Evolutionary conservation across 345 rosid species (phyloP).

Genomic region (Adansonia digitata): DNA sequence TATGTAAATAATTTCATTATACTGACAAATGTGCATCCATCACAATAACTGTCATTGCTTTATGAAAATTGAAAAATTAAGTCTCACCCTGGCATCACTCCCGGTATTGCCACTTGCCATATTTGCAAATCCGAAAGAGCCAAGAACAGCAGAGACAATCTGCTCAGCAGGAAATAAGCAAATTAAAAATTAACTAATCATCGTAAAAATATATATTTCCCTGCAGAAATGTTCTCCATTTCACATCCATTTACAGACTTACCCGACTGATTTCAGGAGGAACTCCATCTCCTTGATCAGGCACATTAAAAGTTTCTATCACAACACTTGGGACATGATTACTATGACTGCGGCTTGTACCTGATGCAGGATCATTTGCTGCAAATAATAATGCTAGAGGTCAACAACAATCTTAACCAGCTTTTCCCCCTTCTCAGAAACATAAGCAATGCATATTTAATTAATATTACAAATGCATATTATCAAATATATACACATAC

Average conservation of each 20-base stretch:
- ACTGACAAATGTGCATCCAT: not conserved
- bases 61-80: conserved; percentile 3
- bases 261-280: conserved; percentile 71
- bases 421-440: not conserved
- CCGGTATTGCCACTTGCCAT: conserved; percentile 42
- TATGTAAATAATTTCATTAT: not conserved
- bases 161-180: conserved; percentile 27
- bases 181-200: not conserved
- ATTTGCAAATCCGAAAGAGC: conserved; percentile 60
- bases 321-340: conserved; percentile 49
- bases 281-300: conserved; percentile 71
- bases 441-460: not conserved
- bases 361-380: conserved; percentile 37
- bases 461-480: not conserved
- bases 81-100: conserved; percentile 39
- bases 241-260: conserved; percentile 20
- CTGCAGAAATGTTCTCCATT: not conserved
- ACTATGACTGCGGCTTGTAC: conserved; percentile 29
- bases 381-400: conserved; percentile 9
- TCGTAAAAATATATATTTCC: not conserved
- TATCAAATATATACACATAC: not conserved
- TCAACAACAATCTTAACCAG: not conserved
- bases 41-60: not conserved
- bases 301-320: conserved; percentile 58
- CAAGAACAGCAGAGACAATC: conserved; percentile 76